phyloP scores from a whole-genome alignment of 805 yeast genomes.

The Priceomyces haplophilus region DNA sequence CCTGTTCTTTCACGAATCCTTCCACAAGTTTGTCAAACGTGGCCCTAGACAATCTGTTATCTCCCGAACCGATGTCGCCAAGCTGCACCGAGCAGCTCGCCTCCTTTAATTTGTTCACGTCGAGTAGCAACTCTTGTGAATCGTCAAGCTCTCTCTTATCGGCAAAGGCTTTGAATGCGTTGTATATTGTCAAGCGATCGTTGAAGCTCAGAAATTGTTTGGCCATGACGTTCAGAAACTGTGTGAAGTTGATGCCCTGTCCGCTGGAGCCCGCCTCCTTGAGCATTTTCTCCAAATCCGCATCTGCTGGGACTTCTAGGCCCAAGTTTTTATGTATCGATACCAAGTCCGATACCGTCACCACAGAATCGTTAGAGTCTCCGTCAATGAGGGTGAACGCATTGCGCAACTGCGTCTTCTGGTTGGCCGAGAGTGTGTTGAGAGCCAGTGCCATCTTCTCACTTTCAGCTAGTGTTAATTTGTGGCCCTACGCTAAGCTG shows the following conservation, averaged over 20 bases:
- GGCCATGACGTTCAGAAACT: conserved; percentile 63
- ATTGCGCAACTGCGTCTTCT: conserved; percentile 64
- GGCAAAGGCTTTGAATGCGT: conserved; percentile 59
- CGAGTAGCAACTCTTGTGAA: conserved; percentile 39
- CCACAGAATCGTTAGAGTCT: conserved; percentile 66
- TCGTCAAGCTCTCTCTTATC: conserved; percentile 22
- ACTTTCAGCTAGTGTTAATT: neutral
- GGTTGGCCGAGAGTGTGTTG: conserved; percentile 53
- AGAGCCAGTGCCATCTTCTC: conserved; percentile 23
- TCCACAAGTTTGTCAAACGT: conserved; percentile 52
- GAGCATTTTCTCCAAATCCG: conserved; percentile 51
- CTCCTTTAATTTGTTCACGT: conserved; percentile 46
- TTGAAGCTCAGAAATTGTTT: conserved; percentile 50
- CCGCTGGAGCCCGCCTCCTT: conserved; percentile 14
- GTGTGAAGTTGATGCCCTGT: conserved; percentile 56
- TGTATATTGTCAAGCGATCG: conserved; percentile 47
- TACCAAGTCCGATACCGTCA: conserved; percentile 54
- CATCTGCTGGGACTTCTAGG: conserved; percentile 40
- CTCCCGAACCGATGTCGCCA: conserved; percentile 48
- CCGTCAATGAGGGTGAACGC: conserved; percentile 80
- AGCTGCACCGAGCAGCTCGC: conserved; percentile 45
- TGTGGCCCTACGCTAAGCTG: no score
- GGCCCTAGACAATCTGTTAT: conserved; percentile 34
- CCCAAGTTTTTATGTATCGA: conserved; percentile 54
- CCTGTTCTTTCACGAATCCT: conserved; percentile 53